Conservation (phyloP, 208 protist genomes). For the Kentomonas sorsogonicus region DNA sequence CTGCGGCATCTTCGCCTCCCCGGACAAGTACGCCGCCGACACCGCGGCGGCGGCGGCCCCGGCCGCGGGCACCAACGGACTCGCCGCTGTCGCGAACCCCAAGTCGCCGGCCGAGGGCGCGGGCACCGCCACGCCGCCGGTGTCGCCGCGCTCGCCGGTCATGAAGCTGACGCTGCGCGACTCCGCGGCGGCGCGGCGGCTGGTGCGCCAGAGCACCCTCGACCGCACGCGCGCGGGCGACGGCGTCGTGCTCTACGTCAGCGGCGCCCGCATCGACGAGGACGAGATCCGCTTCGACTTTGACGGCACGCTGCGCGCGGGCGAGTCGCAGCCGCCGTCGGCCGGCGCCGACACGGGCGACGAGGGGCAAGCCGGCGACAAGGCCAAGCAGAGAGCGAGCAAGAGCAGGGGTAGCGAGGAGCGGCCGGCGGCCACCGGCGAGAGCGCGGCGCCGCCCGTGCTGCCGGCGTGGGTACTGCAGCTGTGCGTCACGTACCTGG, state of each 20-base stretch:
- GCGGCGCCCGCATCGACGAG: conserved; percentile 21
- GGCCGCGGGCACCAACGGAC: background rate
- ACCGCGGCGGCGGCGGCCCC: conserved; percentile 14
- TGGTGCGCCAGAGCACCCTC: too few relatives aligned
- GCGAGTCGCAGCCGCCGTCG: too few relatives aligned
- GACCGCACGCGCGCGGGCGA: too few relatives aligned
- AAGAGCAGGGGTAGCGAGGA: background rate
- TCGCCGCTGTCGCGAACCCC: too few relatives aligned
- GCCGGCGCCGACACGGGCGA: background rate
- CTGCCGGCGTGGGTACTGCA: conserved; percentile 11
- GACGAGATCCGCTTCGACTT: conserved; percentile 20
- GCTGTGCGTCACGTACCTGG: conserved; percentile 39
- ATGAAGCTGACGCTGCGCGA: too few relatives aligned
- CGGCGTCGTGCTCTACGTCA: conserved; percentile 12
- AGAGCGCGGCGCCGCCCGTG: too few relatives aligned
- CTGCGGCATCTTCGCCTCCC: conserved; percentile 15
- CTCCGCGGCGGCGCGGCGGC: too few relatives aligned
- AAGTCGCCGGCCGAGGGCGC: too few relatives aligned
- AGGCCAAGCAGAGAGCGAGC: background rate
- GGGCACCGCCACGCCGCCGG: too few relatives aligned
- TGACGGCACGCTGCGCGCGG: conserved; percentile 2
- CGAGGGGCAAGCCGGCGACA: background rate
- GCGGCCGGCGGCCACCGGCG: background rate
- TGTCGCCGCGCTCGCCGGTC: too few relatives aligned
- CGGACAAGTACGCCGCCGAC: too few relatives aligned